These are phyloP conservation scores for Elasticomyces elasticus DNA, from an alignment of 495 filamentous ascomycete species.

Conservation along the genomic window DNA sequence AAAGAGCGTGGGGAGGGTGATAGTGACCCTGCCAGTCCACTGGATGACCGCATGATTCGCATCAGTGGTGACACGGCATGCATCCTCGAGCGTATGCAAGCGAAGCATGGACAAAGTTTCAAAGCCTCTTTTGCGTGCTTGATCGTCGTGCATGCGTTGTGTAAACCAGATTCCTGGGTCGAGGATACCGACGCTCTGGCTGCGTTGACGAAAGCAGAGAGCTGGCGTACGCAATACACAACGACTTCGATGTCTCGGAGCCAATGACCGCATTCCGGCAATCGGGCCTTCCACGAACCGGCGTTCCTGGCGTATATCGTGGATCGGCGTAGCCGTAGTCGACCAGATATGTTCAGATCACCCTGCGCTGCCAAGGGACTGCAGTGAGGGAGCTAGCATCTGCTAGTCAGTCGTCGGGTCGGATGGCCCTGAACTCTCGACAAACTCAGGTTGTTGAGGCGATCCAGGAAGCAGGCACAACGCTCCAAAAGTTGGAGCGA, in stretches of 20 bases:
- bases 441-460: not conserved
- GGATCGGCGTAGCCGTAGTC: not conserved
- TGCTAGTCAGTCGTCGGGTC: not conserved
- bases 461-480: not conserved
- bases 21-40: not conserved
- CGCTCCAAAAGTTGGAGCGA: not conserved
- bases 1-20: no score
- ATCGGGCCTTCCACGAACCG: not conserved
- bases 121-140: not conserved
- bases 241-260: not conserved
- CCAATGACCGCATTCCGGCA: not conserved
- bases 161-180: not conserved
- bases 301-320: not conserved
- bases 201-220: not conserved
- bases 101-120: not conserved
- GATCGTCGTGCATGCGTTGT: not conserved
- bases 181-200: not conserved
- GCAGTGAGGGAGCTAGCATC: not conserved
- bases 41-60: not conserved
- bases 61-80: not conserved
- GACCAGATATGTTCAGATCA: not conserved
- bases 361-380: not conserved
- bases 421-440: not conserved
- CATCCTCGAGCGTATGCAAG: not conserved
- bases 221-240: not conserved